These are phyloP conservation scores for Ceratocystis harringtonii DNA, from an alignment of 2,329 filamentous ascomycete species.

Conservation along the genomic window DNA sequence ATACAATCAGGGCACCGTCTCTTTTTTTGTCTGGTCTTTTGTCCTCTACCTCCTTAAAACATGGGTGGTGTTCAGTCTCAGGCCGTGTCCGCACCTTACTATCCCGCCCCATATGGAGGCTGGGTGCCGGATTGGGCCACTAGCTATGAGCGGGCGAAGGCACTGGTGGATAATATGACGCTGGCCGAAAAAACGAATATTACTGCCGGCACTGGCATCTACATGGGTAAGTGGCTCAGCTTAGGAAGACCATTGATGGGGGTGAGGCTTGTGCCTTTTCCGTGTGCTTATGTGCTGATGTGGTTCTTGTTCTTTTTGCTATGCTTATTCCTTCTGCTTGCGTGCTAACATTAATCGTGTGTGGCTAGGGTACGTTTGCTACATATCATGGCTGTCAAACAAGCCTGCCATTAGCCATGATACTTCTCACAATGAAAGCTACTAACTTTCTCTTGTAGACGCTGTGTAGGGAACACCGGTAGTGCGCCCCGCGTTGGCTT, in stretches of 20 bases:
- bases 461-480: slow-evolving; percentile 63
- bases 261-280: no score
- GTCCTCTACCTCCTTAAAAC: background rate
- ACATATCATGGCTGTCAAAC: background rate
- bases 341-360: background rate
- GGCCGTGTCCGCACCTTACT: slow-evolving; percentile 43
- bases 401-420: background rate
- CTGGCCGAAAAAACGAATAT: slow-evolving; percentile 69
- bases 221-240: slow-evolving; percentile 40
- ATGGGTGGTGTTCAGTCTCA: slow-evolving; percentile 16
- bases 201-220: slow-evolving; percentile 54
- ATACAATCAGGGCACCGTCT: background rate
- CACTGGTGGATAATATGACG: slow-evolving; percentile 59
- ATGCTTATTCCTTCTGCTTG: slow-evolving; percentile 6
- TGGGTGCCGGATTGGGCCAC: slow-evolving; percentile 54
- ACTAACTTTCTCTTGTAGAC: slow-evolving; percentile 25
- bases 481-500: slow-evolving; percentile 56
- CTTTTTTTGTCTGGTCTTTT: background rate
- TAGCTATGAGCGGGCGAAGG: slow-evolving; percentile 54
- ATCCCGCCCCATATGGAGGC: slow-evolving; percentile 57
- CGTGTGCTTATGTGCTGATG: background rate
- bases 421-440: no score
- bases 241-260: no score
- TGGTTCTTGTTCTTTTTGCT: background rate
- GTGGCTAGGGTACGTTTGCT: slow-evolving; percentile 4